A percentile compares a stretch with the other conserved stretches of the same genome.
These are phyloP conservation scores for Phialocephala subalpina DNA, from an alignment of 2,329 filamentous ascomycete genomes.

Conservation along the genomic window DNA sequence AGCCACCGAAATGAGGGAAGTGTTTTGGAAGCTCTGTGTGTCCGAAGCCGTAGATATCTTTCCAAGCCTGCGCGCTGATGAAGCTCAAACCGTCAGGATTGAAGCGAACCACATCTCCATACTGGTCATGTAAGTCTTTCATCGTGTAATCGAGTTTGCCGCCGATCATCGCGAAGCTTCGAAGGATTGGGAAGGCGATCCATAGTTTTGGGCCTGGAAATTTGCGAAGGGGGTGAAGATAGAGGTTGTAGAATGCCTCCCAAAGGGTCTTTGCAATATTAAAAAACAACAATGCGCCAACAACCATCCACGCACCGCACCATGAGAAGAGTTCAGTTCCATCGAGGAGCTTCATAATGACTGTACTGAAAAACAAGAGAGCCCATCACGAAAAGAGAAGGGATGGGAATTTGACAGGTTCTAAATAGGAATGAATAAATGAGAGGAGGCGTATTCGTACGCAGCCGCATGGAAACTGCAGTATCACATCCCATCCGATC, in stretches of 20 bases:
- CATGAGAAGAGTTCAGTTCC: background rate
- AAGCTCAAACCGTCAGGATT: background rate
- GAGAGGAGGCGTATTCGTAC: background rate
- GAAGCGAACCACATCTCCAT: slow-evolving; percentile 5
- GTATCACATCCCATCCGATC: slow-evolving; percentile 1
- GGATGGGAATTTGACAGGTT: background rate
- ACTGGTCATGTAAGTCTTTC: background rate
- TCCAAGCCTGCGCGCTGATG: slow-evolving; percentile 2
- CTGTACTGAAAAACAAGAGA: background rate
- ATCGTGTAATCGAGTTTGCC: background rate
- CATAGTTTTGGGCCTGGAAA: slow-evolving; percentile 3
- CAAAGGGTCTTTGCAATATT: background rate
- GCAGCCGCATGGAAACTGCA: background rate
- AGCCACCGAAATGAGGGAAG: background rate
- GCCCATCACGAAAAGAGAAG: background rate
- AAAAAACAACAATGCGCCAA: background rate
- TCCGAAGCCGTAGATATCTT: slow-evolving; percentile 6
- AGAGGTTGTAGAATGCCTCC: slow-evolving; percentile 5
- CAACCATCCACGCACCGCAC: background rate
- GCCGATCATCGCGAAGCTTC: background rate
- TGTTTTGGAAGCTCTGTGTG: background rate
- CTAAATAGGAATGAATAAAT: background rate
- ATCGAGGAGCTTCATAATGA: background rate
- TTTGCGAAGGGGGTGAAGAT: slow-evolving; percentile 9
- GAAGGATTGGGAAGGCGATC: background rate